Percentiles rank a stretch among this genome's conserved stretches.
These are phyloP conservation scores for Polytrichum commune DNA, from an alignment of 225 moss, liverwort and hornwort genomes.

Conservation along the genomic window DNA sequence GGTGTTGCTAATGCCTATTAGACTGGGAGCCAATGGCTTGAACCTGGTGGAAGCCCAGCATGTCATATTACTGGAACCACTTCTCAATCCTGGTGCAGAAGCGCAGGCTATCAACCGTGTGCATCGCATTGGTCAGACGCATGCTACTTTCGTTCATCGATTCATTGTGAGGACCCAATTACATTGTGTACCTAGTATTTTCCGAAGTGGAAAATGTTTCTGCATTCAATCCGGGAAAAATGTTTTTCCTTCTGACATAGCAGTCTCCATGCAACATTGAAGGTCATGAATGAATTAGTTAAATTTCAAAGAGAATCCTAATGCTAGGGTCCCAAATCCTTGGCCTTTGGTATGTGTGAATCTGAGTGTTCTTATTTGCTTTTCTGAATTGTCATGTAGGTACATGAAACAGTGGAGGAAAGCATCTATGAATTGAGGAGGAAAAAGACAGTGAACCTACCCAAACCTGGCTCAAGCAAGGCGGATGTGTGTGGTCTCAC, in stretches of 20 bases:
- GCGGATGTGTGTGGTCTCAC: slow-evolving; percentile 51
- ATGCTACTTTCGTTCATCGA: slow-evolving; percentile 78
- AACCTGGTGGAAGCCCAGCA: slow-evolving; percentile 97
- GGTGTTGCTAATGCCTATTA: slow-evolving; percentile 78
- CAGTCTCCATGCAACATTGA: background rate
- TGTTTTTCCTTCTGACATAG: background rate
- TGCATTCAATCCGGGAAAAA: background rate
- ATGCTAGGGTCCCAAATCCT: background rate
- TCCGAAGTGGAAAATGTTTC: background rate
- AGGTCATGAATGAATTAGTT: background rate
- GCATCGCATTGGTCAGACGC: slow-evolving; percentile 92
- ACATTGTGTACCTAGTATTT: background rate
- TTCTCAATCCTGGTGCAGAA: slow-evolving; percentile 80
- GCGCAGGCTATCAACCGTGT: slow-evolving; percentile 96
- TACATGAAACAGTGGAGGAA: slow-evolving; percentile 87
- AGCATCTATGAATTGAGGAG: slow-evolving; percentile 78
- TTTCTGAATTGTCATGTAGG: slow-evolving; percentile 29
- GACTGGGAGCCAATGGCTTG: slow-evolving; percentile 76
- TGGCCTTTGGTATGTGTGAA: background rate
- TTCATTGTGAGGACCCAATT: slow-evolving; percentile 66
- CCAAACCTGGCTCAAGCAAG: slow-evolving; percentile 38
- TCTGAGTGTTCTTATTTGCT: background rate
- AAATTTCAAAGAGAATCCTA: background rate
- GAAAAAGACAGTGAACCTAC: slow-evolving; percentile 39
- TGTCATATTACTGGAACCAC: slow-evolving; percentile 84